phyloP scores from a whole-genome alignment of 306 rosid species.

The Vigna angularis region DNA sequence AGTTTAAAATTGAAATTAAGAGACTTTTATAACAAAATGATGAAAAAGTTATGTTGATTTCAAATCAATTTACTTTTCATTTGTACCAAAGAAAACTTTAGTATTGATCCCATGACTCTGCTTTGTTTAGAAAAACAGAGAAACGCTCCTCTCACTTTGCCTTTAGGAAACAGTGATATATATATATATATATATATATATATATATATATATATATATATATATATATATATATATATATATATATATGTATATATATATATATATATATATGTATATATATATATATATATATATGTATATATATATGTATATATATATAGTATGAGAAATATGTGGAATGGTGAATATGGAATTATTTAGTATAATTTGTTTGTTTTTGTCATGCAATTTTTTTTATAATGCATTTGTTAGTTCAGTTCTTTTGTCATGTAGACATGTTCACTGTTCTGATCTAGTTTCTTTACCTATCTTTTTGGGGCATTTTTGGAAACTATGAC shows the following conservation, averaged over 20 bases:
- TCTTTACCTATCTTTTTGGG: not conserved
- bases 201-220: no score
- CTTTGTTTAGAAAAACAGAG: slow-evolving; percentile 2
- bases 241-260: no score
- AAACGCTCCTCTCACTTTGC: not conserved
- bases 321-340: not conserved
- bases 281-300: no score
- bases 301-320: not conserved
- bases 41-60: not conserved
- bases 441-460: not conserved
- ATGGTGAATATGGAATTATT: not conserved
- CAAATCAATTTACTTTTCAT: not conserved
- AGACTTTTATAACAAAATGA: not conserved
- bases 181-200: not conserved
- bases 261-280: not conserved
- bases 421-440: not conserved
- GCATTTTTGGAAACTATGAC: not conserved
- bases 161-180: not conserved
- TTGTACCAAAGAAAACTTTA: not conserved
- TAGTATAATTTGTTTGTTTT: not conserved
- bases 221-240: not conserved
- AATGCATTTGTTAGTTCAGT: not conserved
- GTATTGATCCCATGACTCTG: not conserved
- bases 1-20: no score
- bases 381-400: not conserved